Base-by-base conservation (phyloP, 768 basidiomycete species). In the Suillus sp. region DNA sequence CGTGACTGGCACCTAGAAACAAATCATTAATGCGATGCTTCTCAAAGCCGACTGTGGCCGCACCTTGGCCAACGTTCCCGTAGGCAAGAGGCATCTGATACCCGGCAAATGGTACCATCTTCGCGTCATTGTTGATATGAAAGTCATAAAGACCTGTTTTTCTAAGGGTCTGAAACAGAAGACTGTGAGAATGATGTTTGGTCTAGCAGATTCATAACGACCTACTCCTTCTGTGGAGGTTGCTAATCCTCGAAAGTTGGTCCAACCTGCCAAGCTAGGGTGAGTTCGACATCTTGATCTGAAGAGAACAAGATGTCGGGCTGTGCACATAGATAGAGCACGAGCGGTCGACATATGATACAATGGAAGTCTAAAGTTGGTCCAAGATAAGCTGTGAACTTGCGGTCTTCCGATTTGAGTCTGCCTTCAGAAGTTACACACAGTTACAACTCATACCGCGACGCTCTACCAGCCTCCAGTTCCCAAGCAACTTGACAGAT, bases 31-130 rank as follows among this genome's bases (percentile, higher is more conserved):
- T 43, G 50, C 40, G 47, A 61, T 58, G 68, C 62, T n/a, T 30
- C 35, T 40, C 55, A 60, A 43, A 48, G 42, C 13, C 60, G 62
- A 45, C 6, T 55, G 42, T 14, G 38, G 48, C 72, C 83, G 64
- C 63, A 89, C 92, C 85, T 81, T 93, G 92, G 6, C 93, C 93
- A 55, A 91, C 84, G 35, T 84, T 81, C 5, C 88, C 93, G 70
- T 98, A 99, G 3, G 84, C 75, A 50, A 99, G 81, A 0, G 96
- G 97, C 96, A 99, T 99, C 4, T 87, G 85, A 76, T 88, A 99
- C 7, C 96, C 96, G 2, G 94, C 97, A 75, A 98, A 99, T 0
- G 93, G 90, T 0, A 97, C 95, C 93, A 99, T 95, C 77, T 96
- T 96, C 1, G 90, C 96, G 20, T 83, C 89, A 74, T 91, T 81